phyloP scores from a whole-genome alignment of 1,284 basidiomycete species.

The Megacollybia platyphylla region DNA sequence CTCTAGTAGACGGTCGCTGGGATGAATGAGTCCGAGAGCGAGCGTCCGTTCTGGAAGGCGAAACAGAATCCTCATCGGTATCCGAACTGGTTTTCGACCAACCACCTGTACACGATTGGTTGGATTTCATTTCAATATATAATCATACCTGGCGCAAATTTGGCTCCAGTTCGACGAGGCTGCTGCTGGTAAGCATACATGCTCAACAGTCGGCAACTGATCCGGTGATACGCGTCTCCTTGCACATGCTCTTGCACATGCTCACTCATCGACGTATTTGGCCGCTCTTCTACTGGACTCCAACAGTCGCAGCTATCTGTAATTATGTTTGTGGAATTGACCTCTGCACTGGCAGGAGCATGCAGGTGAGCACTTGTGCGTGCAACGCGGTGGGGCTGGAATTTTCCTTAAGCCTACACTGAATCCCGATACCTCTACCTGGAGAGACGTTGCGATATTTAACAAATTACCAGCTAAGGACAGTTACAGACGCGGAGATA shows the following conservation, averaged over 20 bases:
- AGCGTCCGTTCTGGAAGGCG: not conserved
- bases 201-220: too few relatives aligned
- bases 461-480: constrained; percentile 32
- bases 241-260: too few relatives aligned
- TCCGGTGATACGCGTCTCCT: too few relatives aligned
- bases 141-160: constrained; percentile 2
- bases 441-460: constrained; percentile 53
- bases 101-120: not conserved
- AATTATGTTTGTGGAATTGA: constrained; percentile 42
- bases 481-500: constrained; percentile 41
- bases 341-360: constrained; percentile 50
- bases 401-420: constrained; percentile 47
- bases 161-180: not conserved
- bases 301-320: constrained; percentile 33
- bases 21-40: not conserved
- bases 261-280: not conserved
- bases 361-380: constrained; percentile 42
- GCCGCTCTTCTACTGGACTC: constrained; percentile 43
- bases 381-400: not conserved
- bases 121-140: not conserved
- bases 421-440: constrained; percentile 54
- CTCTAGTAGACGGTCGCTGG: not conserved
- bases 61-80: not conserved
- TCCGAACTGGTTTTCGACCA: not conserved
- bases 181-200: not conserved